Percentiles rank a stretch among this genome's conserved stretches.
Conservation (phyloP, 2,329 filamentous ascomycete genomes). For the Colletotrichum viniferum region DNA sequence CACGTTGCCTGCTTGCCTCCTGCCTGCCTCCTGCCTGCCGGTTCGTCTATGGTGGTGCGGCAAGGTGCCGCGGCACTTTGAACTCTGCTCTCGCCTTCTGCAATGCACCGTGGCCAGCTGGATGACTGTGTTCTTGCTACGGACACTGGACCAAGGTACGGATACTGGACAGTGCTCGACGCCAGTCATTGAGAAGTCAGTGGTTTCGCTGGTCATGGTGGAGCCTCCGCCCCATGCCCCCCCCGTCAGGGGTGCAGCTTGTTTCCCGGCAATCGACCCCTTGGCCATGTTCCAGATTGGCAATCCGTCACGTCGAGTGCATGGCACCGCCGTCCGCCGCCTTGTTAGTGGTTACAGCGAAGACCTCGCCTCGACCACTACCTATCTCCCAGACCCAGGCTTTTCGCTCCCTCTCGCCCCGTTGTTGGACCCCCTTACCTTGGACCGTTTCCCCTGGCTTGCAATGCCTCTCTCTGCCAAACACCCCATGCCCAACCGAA, state of each 20-base stretch:
- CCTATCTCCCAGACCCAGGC: background rate
- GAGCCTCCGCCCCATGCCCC: background rate
- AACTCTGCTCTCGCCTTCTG: background rate
- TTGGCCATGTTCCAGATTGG: conserved; percentile 15
- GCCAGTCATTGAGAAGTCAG: background rate
- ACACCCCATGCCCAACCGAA: background rate
- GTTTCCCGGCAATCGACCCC: conserved; percentile 9
- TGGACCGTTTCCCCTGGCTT: background rate
- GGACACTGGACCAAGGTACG: background rate
- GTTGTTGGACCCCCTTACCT: background rate
- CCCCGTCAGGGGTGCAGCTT: conserved; percentile 2
- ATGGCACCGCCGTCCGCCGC: background rate
- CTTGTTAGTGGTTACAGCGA: background rate
- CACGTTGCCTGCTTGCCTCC: background rate
- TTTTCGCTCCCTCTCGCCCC: background rate
- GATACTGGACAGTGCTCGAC: background rate
- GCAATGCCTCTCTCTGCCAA: background rate
- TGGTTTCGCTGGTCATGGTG: background rate
- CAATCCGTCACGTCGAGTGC: conserved; percentile 11
- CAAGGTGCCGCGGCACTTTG: background rate
- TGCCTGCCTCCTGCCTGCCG: background rate
- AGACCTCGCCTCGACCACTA: background rate
- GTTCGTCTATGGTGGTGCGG: background rate
- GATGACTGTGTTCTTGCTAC: background rate
- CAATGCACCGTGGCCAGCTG: background rate